Evolutionary conservation across 371 early-diverging fungal genomes (phyloP), one percentile per base, ranked within the genome.

Genomic region (Amoeboaphelidium protococcarum): DNA sequence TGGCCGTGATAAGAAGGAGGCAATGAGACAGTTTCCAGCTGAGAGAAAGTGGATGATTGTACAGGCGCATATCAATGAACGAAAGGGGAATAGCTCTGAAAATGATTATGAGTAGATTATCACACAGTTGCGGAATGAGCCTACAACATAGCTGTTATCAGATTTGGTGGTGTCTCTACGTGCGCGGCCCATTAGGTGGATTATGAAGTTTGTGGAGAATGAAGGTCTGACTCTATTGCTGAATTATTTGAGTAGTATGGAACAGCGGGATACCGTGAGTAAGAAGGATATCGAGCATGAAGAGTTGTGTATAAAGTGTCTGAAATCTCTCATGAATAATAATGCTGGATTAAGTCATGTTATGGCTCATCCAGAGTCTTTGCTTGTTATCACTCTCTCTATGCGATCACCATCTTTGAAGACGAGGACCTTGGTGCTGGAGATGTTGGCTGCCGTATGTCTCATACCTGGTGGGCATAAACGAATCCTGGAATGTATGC

Each of bases 1-100:
- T 16, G 37, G 37, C 37, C 16, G 10, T 45, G 63, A 62, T 45
- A 63, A 67, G 47, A 68, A 68, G 53, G 46, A 54, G 22, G 59
- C 57, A 22, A 45, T 68, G 41, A 56, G 69, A 13, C 40, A 23
- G 23, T 51, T 59, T 6, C 45, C 67, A 13, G 51, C 27, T 23
- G 64, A 67, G 10, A 54, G 63, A n/a, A 68, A 68, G 47, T 68
- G 69, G 69, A 47, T 58, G 31, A 65, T 68, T 64, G 52, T 66
- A 2, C 62, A 65, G 42, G 58, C 65, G 26, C 64, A 67, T 46
- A 54, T 68, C 6, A 56, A 61, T 2, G 59, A 56, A 40, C 53
- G 59, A 27, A 49, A 54, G 25, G 47, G 19, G 6, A 52, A 13
- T 47, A 31, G 6, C 24, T 2, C 2, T 0, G 16, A 43, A 40